Evolutionary conservation across 164 flowering plant species (phyloP).

Genomic region (Brasenia schreberi): DNA sequence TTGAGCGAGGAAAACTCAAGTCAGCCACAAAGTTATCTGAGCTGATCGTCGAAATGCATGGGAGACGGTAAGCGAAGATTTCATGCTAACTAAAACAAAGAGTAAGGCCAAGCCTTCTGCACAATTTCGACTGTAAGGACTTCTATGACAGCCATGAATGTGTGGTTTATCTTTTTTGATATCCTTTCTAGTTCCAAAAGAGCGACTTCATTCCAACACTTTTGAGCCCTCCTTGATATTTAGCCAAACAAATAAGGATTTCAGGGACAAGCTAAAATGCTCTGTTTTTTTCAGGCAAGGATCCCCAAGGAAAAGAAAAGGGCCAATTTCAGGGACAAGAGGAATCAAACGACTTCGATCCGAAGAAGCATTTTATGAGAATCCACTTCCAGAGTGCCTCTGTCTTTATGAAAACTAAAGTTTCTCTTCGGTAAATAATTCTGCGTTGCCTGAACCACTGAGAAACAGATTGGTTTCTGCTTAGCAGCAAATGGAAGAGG

Average conservation of each 20-base stretch:
- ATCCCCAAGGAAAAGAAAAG: slow-evolving; percentile 84
- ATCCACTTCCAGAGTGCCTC: slow-evolving; percentile 90
- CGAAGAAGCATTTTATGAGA: slow-evolving; percentile 89
- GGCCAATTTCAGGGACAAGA: slow-evolving; percentile 87
- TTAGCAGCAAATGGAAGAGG: too few species aligned
- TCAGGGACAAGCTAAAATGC: background rate
- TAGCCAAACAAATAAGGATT: background rate
- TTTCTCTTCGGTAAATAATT: background rate
- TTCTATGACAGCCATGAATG: too few species aligned
- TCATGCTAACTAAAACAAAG: too few species aligned
- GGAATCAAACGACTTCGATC: slow-evolving; percentile 89
- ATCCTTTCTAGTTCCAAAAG: background rate
- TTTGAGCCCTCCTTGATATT: too few species aligned
- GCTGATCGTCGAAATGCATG: slow-evolving; percentile 59
- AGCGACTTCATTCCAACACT: too few species aligned
- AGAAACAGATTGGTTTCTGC: too few species aligned
- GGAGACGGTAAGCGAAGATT: slow-evolving; percentile 34
- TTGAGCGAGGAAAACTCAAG: slow-evolving; percentile 49
- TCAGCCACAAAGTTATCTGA: slow-evolving; percentile 48
- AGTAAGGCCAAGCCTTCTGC: too few species aligned
- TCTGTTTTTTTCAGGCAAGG: slow-evolving; percentile 56
- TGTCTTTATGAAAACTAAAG: slow-evolving; percentile 34
- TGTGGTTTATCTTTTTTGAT: background rate
- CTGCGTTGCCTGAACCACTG: background rate
- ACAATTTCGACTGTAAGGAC: background rate